Evolutionary conservation across 805 yeast species (phyloP).

Genomic region (Candida xyloterini): DNA sequence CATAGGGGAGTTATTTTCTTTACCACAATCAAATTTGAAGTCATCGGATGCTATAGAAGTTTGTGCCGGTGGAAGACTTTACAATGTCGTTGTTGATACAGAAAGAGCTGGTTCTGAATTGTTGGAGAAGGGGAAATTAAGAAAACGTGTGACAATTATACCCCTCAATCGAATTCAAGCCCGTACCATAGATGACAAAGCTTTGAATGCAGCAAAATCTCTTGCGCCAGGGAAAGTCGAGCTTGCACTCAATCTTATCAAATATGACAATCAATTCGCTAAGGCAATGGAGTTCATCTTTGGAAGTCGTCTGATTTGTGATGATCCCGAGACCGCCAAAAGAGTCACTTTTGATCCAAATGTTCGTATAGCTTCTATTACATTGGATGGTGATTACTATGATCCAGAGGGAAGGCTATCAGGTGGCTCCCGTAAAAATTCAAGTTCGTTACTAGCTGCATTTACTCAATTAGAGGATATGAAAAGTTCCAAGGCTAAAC

Average conservation of each 20-base stretch:
- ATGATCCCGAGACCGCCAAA: slow-evolving; percentile 85
- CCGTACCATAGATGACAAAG: slow-evolving; percentile 47
- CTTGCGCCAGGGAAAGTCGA: slow-evolving; percentile 83
- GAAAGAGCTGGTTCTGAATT: slow-evolving; percentile 82
- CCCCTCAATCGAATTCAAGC: slow-evolving; percentile 86
- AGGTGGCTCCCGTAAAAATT: slow-evolving; percentile 80
- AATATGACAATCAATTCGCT: slow-evolving; percentile 64
- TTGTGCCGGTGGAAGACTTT: slow-evolving; percentile 90
- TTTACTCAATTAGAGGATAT: slow-evolving; percentile 56
- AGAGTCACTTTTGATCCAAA: slow-evolving; percentile 82
- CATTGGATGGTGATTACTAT: slow-evolving; percentile 89
- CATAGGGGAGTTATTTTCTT: slow-evolving; percentile 77
- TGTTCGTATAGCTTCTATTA: slow-evolving; percentile 77
- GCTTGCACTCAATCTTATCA: slow-evolving; percentile 78
- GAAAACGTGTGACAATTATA: slow-evolving; percentile 83
- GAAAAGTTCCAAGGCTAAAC: slow-evolving; percentile 39
- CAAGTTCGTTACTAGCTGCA: slow-evolving; percentile 55
- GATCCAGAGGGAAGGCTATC: slow-evolving; percentile 96
- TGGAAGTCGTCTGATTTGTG: slow-evolving; percentile 85
- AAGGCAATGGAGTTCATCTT: slow-evolving; percentile 90
- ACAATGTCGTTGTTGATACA: slow-evolving; percentile 86
- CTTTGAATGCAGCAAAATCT: slow-evolving; percentile 64
- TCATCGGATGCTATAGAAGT: slow-evolving; percentile 85
- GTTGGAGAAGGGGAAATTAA: slow-evolving; percentile 72
- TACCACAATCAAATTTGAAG: slow-evolving; percentile 53